Evolutionary conservation across 805 yeast genomes (phyloP), one percentile per base, ranked within the genome.

Genomic region (Wickerhamiella qilinensis): DNA sequence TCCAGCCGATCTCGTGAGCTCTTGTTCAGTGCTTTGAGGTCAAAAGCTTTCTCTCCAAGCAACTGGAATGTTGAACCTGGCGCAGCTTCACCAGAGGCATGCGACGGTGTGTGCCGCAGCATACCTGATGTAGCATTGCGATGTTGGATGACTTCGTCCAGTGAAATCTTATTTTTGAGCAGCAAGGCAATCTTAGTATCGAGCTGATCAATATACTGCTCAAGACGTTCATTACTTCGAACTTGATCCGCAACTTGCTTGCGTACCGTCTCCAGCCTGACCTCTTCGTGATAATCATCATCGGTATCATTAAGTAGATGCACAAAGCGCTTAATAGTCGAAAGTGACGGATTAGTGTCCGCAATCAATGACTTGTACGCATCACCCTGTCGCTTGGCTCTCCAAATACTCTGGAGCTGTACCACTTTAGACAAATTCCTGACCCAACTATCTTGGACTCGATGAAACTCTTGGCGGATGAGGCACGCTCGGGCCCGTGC

Each of bases 151-250:
- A 82, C 63, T 44, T 82, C 91, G 46, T 81, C 91, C 17, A 85
- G 56, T 1, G 86, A 68, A 43, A 84, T 76, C 50, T 78, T 79
- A 59, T 81, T 84, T 51, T 76, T 81, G 46, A 78, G 82, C 32
- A 91, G 60, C 33, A 85, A 60, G 5, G 83, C 78, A 42, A 82
- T 70, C 52, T 85, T 85, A 43, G 79, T 71, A 46, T 84, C 84
- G 43, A 85, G 64, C 49, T 79, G 77, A 43, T 79, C 78, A 41
- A 86, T 72, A 42, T 75, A 77, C 37, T 68, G 69, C 56, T 86
- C 93, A 48, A 83, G 60, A 27, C 67, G 70, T 45, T 77, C 88
- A 49, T 82, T 83, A 18, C 65, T 63, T 41, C 69, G 67, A n/a
- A 86, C 78, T 41, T 71, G 76, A 28, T 73, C 76, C 36, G 77